Percentiles rank a stretch among this genome's conserved stretches.
Evolutionary conservation across 2,329 filamentous ascomycete species (phyloP).

Genomic region (Penicillium sp.): DNA sequence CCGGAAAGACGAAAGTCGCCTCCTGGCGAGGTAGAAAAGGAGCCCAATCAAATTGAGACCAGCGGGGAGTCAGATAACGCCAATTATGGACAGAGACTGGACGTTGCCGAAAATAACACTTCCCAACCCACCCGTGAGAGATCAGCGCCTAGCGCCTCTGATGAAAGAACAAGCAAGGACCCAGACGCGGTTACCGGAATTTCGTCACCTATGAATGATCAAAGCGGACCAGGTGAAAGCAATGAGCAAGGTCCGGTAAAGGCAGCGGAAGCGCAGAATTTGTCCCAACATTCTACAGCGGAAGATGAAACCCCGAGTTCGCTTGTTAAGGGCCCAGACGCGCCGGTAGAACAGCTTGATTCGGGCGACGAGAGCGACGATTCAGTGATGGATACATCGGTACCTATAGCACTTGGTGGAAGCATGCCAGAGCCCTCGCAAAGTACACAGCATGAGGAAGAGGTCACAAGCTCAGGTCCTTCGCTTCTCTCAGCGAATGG

Average conservation of each 20-base stretch:
- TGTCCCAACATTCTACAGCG: not conserved
- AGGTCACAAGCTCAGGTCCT: conserved; percentile 25
- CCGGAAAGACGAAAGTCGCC: not conserved
- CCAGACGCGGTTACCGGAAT: not conserved
- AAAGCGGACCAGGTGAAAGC: not conserved
- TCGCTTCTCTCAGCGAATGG: conserved; percentile 21
- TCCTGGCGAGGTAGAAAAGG: not conserved
- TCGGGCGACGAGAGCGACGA: conserved; percentile 35
- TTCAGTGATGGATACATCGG: conserved; percentile 40
- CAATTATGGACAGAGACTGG: not conserved
- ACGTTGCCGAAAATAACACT: not conserved
- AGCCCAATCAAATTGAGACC: not conserved
- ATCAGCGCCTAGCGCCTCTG: not conserved
- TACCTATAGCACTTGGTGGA: conserved; percentile 36
- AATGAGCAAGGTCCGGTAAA: not conserved
- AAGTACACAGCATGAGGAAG: conserved; percentile 29
- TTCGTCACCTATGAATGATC: not conserved
- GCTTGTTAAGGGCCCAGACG: too few relatives aligned
- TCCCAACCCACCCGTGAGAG: not conserved
- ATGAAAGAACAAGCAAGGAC: not conserved
- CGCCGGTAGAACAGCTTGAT: not conserved
- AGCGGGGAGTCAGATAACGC: too few relatives aligned
- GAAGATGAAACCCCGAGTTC: not conserved
- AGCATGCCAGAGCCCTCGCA: conserved; percentile 26
- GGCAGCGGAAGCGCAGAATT: not conserved